Conservation (phyloP, 306 rosid genomes). For the Corylus americana region DNA sequence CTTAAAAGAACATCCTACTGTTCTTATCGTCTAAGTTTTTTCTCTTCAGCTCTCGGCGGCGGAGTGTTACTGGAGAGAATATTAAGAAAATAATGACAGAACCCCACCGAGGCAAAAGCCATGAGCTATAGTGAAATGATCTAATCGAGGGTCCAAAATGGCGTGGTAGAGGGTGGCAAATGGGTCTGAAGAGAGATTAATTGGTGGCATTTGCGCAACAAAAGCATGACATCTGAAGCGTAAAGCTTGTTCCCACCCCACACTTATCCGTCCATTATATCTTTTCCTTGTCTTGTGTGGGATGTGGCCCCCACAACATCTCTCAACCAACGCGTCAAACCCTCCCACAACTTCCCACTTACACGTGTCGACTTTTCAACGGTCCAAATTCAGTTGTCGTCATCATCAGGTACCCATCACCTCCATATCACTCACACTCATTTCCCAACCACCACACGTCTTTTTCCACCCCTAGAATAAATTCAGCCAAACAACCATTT, state of each 20-base stretch:
- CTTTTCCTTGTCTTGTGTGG: constrained; percentile 18
- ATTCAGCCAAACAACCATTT: not conserved
- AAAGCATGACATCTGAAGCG: constrained; percentile 39
- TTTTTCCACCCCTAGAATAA: not conserved
- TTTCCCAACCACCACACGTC: constrained; percentile 15
- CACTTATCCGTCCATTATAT: constrained; percentile 35
- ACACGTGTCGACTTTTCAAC: constrained; percentile 30
- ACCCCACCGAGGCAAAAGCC: not conserved
- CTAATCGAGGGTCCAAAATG: too few relatives aligned
- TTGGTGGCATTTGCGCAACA: constrained; percentile 42
- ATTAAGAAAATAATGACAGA: not conserved
- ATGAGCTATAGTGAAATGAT: not conserved
- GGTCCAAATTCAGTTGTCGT: constrained; percentile 55
- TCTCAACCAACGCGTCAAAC: constrained; percentile 50
- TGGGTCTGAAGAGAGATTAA: constrained; percentile 29
- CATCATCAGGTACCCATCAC: constrained; percentile 45
- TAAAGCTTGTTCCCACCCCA: constrained; percentile 50
- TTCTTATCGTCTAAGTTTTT: too few relatives aligned
- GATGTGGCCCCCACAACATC: constrained; percentile 25
- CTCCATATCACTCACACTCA: constrained; percentile 30
- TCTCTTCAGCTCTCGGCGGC: too few relatives aligned
- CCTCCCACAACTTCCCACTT: not conserved
- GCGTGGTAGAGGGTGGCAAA: constrained; percentile 12
- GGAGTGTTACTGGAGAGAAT: not conserved
- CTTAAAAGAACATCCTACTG: too few relatives aligned